These are phyloP conservation scores for Senecio squalidus DNA, from an alignment of 140 eudicot genomes.

Conservation along the genomic window DNA sequence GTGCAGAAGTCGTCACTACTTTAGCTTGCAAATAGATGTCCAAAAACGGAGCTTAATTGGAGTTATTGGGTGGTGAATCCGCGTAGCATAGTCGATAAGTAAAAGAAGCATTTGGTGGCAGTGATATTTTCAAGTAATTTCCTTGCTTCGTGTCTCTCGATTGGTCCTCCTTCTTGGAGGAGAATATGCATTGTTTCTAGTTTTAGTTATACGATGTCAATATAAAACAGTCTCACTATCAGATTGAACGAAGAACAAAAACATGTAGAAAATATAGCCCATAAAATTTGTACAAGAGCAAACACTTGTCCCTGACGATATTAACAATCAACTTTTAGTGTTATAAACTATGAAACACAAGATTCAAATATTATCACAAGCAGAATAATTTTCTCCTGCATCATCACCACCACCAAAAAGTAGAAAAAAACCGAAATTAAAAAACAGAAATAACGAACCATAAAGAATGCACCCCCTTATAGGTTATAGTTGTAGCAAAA, in stretches of 20 bases:
- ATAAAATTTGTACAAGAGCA: conserved; percentile 21
- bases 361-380: conserved; percentile 22
- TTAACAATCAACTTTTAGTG: conserved; percentile 16
- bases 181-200: no score
- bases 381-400: conserved; percentile 17
- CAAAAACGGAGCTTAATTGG: no score
- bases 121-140: no score
- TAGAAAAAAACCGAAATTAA: conserved; percentile 4
- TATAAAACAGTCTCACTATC: no score
- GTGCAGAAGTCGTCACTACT: no score
- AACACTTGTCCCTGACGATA: conserved; percentile 9
- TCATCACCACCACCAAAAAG: conserved; percentile 1
- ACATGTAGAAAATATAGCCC: neutral
- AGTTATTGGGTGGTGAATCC: no score
- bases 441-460: conserved; percentile 9
- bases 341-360: conserved; percentile 16
- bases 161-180: no score
- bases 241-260: neutral
- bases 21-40: no score
- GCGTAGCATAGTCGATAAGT: no score
- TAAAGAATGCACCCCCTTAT: conserved; percentile 28
- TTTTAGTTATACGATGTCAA: no score
- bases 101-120: no score
- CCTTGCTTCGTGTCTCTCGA: no score
- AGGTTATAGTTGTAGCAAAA: conserved; percentile 33